Conservation (phyloP, 768 basidiomycete species). For the Crepidotus variabilis region DNA sequence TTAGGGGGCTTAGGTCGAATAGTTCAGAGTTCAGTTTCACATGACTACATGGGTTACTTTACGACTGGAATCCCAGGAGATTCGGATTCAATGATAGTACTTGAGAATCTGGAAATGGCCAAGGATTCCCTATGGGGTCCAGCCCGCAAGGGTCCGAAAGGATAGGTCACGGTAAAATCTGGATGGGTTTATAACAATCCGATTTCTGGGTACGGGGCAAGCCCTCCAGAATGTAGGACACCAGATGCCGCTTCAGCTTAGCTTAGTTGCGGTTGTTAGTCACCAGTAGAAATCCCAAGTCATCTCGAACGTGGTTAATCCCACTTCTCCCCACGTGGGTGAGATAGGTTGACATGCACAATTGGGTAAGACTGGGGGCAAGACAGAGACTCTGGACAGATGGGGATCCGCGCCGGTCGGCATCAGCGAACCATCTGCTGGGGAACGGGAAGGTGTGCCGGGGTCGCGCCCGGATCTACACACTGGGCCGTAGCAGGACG, state of each 20-base stretch:
- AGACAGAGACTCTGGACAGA: conserved; percentile 6
- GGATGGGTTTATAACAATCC: neutral
- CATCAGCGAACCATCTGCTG: conserved; percentile 10
- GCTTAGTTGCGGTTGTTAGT: no score
- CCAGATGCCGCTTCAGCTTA: neutral
- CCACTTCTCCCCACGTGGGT: no score
- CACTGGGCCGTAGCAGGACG: conserved; percentile 4
- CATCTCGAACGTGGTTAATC: no score
- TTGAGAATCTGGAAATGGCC: neutral
- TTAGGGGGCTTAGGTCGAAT: no score
- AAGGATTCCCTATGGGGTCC: neutral
- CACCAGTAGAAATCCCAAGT: no score
- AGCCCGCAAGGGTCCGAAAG: neutral
- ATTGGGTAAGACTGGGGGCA: conserved; percentile 2
- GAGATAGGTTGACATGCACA: no score
- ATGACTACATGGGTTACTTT: no score
- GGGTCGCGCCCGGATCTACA: neutral
- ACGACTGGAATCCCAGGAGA: neutral
- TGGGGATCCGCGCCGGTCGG: conserved; percentile 11
- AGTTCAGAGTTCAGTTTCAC: no score
- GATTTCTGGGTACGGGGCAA: neutral
- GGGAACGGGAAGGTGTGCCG: conserved; percentile 7
- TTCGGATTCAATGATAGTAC: neutral
- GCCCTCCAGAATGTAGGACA: neutral
- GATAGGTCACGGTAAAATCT: neutral